Evolutionary conservation across 129 eudicot species (phyloP).

Genomic region (Rutidosis leptorrhynchoides): DNA sequence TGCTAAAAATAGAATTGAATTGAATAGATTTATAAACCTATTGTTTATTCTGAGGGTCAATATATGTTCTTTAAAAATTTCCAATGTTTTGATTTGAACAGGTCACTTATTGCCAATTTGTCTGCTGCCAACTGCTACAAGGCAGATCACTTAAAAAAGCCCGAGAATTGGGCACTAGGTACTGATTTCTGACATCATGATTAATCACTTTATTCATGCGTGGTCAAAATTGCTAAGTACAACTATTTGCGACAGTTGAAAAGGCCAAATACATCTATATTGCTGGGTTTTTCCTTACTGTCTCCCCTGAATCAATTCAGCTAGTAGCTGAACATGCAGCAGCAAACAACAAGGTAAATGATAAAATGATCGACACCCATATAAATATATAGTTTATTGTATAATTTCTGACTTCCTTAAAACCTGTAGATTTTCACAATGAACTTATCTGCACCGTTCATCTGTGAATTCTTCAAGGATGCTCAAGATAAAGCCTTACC

Average conservation of each 20-base stretch:
- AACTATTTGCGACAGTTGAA: constrained; percentile 57
- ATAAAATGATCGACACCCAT: neutral
- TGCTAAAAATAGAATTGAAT: too few relatives aligned
- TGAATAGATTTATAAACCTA: too few relatives aligned
- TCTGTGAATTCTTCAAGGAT: constrained; percentile 96
- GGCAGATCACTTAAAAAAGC: constrained; percentile 69
- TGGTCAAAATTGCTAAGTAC: neutral
- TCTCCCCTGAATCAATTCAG: constrained; percentile 83
- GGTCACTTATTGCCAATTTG: constrained; percentile 87
- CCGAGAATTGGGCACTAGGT: constrained; percentile 97
- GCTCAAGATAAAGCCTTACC: constrained; percentile 72
- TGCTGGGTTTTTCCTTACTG: constrained; percentile 97
- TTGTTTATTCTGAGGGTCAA: neutral
- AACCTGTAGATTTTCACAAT: constrained; percentile 61
- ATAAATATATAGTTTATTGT: neutral
- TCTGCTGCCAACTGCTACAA: constrained; percentile 99
- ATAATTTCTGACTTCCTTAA: neutral
- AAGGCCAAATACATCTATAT: constrained; percentile 88
- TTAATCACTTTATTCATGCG: neutral
- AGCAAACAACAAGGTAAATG: constrained; percentile 84
- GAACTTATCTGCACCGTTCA: constrained; percentile 98
- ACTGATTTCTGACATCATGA: constrained; percentile 1
- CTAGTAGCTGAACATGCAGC: constrained; percentile 97
- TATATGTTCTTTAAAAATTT: neutral
- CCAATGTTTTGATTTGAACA: constrained; percentile 11